Evolutionary conservation across 2,329 filamentous ascomycete species (phyloP).

Genomic region (Botrytis fabae): DNA sequence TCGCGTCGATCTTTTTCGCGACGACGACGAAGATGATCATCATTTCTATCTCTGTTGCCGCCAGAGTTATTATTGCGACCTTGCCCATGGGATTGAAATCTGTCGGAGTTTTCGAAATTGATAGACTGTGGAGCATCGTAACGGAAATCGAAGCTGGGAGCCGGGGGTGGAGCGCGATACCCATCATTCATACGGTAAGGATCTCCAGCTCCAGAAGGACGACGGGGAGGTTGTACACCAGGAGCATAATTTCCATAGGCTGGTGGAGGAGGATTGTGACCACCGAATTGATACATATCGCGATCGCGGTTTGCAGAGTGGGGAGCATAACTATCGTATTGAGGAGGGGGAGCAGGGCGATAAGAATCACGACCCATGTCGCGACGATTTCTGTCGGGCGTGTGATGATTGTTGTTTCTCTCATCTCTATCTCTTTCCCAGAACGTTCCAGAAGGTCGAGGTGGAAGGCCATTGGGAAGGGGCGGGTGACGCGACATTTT

Average conservation of each 20-base stretch:
- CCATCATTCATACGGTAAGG: constrained; percentile 21
- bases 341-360: constrained; percentile 22
- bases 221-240: constrained; percentile 28
- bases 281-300: constrained; percentile 35
- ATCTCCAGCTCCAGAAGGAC: constrained; percentile 14
- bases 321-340: constrained; percentile 20
- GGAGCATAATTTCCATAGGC: constrained; percentile 23
- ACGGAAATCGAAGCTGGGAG: constrained; percentile 37
- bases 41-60: constrained; percentile 12
- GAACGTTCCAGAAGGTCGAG: constrained; percentile 24
- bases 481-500: constrained; percentile 38
- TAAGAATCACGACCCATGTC: constrained; percentile 30
- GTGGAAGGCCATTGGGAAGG: constrained; percentile 35
- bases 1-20: constrained; percentile 8
- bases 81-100: constrained; percentile 32
- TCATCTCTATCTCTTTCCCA: constrained; percentile 3
- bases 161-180: constrained; percentile 23
- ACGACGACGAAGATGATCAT: constrained; percentile 16
- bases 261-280: constrained; percentile 23
- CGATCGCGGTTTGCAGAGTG: constrained; percentile 21
- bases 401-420: constrained; percentile 15
- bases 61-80: constrained; percentile 28
- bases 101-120: constrained; percentile 32
- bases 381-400: background rate
- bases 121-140: constrained; percentile 38